Conservation (phyloP, 352 stramenopile genomes). For the Phytophthora fragariaefolia region DNA sequence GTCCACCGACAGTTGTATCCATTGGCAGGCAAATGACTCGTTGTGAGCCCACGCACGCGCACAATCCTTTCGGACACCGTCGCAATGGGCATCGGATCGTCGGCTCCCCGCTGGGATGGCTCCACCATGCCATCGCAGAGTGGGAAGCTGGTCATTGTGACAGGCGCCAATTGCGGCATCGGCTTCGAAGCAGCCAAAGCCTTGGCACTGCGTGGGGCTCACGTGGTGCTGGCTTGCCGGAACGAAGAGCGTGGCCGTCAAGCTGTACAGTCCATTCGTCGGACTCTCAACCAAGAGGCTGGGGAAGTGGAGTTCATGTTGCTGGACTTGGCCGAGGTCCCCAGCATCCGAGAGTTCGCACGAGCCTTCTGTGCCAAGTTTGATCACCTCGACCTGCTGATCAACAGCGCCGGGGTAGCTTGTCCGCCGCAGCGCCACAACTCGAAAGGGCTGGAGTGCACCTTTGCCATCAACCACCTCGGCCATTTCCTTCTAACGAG, state of each 20-base stretch:
- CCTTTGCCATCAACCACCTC: constrained; percentile 60
- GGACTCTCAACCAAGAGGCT: constrained; percentile 3
- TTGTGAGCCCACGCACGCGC: not conserved
- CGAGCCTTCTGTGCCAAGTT: constrained; percentile 42
- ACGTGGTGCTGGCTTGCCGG: constrained; percentile 83
- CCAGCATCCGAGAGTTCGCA: constrained; percentile 57
- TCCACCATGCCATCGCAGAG: constrained; percentile 40
- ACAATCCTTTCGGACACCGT: constrained; percentile 5
- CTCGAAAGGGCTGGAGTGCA: constrained; percentile 39
- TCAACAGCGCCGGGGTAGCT: constrained; percentile 73
- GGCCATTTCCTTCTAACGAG: constrained; percentile 61
- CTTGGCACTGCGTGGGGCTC: constrained; percentile 60
- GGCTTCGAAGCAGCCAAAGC: constrained; percentile 73
- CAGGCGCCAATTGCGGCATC: constrained; percentile 84
- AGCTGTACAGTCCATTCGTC: constrained; percentile 37
- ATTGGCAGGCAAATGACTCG: not conserved
- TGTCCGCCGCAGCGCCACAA: constrained; percentile 30
- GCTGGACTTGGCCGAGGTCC: constrained; percentile 58
- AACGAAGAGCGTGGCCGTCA: constrained; percentile 37
- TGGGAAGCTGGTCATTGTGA: constrained; percentile 82
- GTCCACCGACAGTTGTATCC: constrained; percentile 5
- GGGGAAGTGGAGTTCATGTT: constrained; percentile 47
- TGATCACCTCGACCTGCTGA: constrained; percentile 57
- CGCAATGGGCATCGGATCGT: constrained; percentile 26
- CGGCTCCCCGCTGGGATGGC: constrained; percentile 24